Base-by-base conservation (phyloP, 2,329 filamentous ascomycete genomes). In the Epichloe sylvatica region DNA sequence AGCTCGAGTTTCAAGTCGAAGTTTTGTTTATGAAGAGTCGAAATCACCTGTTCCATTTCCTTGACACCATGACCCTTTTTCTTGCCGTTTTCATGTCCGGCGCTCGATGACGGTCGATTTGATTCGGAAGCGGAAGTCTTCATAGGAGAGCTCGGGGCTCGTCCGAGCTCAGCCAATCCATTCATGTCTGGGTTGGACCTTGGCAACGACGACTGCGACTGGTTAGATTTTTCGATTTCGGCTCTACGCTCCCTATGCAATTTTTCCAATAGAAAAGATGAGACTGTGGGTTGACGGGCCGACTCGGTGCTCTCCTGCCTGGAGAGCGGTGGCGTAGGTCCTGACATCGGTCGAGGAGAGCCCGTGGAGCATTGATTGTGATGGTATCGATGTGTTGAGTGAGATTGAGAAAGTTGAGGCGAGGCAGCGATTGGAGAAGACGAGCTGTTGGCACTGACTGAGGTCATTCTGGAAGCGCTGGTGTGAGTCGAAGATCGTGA, bases 1-100 rank as follows among this genome's bases (percentile, higher is more conserved):
- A 88, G 64, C 60, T 87, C 83, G 34, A 87, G 70, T 62, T 88
- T 87, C 40, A 88, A 71, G 55, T 86, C 83, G 56, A 87, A 88
- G 58, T 87, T 88, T 64, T 86, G 78, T 60, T 88, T 88, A 62
- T 83, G 80, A 21, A 87, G 66, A 1, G 72, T 81, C 4, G 83
- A 84, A 47, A 86, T 67, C 49, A 81, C 77, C 67, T 80, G 71
- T 62, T 86, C 82, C 69, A 83, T 80, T 56, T 85, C 81, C 59
- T 83, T 81, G 6, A 80, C 67, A 2, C 81, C 81, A 63, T 83
- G 70, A 4, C 72, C 72, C 54, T 74, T 78, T 54, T 73, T 73
- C 56, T 68, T 73, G 11, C 62, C 54, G 8, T 60, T 49, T 8
- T 76, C 73, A 6, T 56, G 51, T 7, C 60, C 67, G 33, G 56